Percentiles rank a stretch among this genome's conserved stretches.
Evolutionary conservation across 352 stramenopile genomes (phyloP).

Genomic region (Phytophthora uliginosa): DNA sequence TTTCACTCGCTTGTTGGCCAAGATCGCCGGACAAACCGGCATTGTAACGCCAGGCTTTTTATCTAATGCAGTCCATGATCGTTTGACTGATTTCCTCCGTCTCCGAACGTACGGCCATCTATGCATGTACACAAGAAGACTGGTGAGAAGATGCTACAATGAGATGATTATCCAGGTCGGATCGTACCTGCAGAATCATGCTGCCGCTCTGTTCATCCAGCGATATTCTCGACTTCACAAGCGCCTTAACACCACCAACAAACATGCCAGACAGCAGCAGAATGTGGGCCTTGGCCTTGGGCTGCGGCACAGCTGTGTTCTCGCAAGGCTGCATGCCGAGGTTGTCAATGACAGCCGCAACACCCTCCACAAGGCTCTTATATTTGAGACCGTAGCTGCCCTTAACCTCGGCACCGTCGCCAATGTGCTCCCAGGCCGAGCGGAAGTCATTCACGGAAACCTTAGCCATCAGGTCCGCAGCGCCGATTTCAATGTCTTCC

Average conservation of each 20-base stretch:
- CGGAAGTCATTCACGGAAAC: conserved; percentile 97
- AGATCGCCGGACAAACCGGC: conserved; percentile 10
- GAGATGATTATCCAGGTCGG: background rate
- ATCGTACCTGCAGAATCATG: conserved; percentile 91
- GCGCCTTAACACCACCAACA: conserved; percentile 94
- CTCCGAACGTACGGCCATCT: conserved; percentile 98
- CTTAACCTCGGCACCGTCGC: conserved; percentile 95
- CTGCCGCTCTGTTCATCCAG: conserved; percentile 91
- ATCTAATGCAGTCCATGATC: conserved; percentile 98
- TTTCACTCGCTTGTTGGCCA: conserved; percentile 8
- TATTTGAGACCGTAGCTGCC: conserved; percentile 98
- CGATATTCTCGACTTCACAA: conserved; percentile 97
- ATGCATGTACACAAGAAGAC: conserved; percentile 23
- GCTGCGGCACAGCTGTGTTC: conserved; percentile 91
- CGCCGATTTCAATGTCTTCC: conserved; percentile 97
- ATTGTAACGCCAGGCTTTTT: conserved; percentile 42
- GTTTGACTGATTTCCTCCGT: conserved; percentile 95
- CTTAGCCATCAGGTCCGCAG: conserved; percentile 98
- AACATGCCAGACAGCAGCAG: conserved; percentile 98
- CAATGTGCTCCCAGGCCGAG: conserved; percentile 96
- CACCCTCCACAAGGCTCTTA: conserved; percentile 97
- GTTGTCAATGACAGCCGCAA: conserved; percentile 97
- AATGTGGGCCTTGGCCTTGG: conserved; percentile 96
- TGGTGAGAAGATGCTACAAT: conserved; percentile 5
- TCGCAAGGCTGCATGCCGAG: conserved; percentile 98